Evolutionary conservation across 768 basidiomycete species (phyloP).

Genomic region (Mycena olivaceomarginata): DNA sequence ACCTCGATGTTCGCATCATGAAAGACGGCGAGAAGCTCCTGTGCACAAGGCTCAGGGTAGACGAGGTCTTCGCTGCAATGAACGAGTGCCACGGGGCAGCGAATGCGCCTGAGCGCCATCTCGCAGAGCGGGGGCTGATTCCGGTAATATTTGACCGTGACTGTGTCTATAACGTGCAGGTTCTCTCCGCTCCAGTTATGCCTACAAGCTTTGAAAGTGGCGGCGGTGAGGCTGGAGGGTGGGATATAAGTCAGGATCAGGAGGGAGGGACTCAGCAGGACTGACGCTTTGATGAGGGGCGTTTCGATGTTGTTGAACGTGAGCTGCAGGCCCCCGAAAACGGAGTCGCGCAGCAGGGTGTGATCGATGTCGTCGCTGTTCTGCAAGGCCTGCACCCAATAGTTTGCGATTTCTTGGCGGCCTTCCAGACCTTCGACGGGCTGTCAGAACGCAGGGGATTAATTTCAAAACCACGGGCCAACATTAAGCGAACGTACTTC

Average conservation of each 20-base stretch:
- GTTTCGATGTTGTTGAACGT: slow-evolving; percentile 51
- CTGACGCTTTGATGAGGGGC: slow-evolving; percentile 48
- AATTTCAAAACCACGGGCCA: too few relatives aligned
- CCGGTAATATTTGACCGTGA: slow-evolving; percentile 57
- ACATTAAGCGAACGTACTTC: not conserved
- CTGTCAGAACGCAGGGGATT: slow-evolving; percentile 38
- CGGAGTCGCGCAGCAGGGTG: slow-evolving; percentile 49
- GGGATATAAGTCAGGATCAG: not conserved
- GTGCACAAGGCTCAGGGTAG: slow-evolving; percentile 52
- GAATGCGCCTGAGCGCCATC: slow-evolving; percentile 48
- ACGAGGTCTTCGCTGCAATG: slow-evolving; percentile 60
- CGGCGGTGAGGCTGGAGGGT: not conserved
- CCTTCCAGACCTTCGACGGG: slow-evolving; percentile 56
- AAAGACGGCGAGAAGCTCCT: slow-evolving; percentile 52
- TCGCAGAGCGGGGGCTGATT: slow-evolving; percentile 50
- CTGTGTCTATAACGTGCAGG: slow-evolving; percentile 53
- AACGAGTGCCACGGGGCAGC: slow-evolving; percentile 56
- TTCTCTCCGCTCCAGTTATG: slow-evolving; percentile 50
- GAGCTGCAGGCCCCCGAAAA: slow-evolving; percentile 55
- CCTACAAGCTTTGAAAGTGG: not conserved
- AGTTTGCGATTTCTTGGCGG: slow-evolving; percentile 58
- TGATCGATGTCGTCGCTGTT: slow-evolving; percentile 48
- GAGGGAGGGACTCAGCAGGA: not conserved
- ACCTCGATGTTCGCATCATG: slow-evolving; percentile 52
- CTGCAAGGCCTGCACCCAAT: slow-evolving; percentile 53